phyloP scores from a whole-genome alignment of 2,329 filamentous ascomycete genomes.

The Claviceps humidiphila region DNA sequence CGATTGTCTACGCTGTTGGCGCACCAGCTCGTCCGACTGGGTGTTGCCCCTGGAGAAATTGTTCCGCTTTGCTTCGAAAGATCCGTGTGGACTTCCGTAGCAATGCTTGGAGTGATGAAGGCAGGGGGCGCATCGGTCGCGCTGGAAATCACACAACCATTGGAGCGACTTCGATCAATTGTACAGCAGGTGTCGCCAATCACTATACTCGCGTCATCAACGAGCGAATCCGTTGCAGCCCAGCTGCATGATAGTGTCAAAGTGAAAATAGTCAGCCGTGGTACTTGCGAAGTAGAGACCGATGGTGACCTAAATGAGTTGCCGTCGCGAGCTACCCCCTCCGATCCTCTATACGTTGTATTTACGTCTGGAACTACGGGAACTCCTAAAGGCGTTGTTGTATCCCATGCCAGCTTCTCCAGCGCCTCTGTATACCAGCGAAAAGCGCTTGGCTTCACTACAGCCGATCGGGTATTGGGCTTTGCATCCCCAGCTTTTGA shows the following conservation, averaged over 20 bases:
- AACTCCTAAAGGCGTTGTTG: background rate
- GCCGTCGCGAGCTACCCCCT: background rate
- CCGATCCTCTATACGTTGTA: background rate
- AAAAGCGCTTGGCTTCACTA: conserved; percentile 13
- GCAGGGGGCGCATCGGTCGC: conserved; percentile 34
- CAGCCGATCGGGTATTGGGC: conserved; percentile 18
- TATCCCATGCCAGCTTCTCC: background rate
- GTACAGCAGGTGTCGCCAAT: conserved; percentile 21
- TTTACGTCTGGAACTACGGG: background rate
- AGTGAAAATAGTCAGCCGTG: background rate
- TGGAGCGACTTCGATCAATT: conserved; percentile 30
- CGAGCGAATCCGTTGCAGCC: background rate
- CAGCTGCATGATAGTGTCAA: background rate
- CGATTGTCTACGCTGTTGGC: conserved; percentile 28
- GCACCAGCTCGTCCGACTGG: conserved; percentile 22
- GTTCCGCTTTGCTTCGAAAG: conserved; percentile 39
- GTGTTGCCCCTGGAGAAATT: conserved; percentile 24
- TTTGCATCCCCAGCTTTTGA: conserved; percentile 7
- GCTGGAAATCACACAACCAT: conserved; percentile 33
- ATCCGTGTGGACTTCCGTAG: conserved; percentile 31
- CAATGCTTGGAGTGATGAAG: conserved; percentile 34
- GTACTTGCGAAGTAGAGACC: background rate
- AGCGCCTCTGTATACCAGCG: conserved; percentile 14
- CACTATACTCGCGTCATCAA: background rate
- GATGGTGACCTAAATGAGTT: background rate